Evolutionary conservation across 2,329 filamentous ascomycete species (phyloP), one percentile per base, ranked within the genome.

Genomic region (Cladosporium austrohemisphaericum): DNA sequence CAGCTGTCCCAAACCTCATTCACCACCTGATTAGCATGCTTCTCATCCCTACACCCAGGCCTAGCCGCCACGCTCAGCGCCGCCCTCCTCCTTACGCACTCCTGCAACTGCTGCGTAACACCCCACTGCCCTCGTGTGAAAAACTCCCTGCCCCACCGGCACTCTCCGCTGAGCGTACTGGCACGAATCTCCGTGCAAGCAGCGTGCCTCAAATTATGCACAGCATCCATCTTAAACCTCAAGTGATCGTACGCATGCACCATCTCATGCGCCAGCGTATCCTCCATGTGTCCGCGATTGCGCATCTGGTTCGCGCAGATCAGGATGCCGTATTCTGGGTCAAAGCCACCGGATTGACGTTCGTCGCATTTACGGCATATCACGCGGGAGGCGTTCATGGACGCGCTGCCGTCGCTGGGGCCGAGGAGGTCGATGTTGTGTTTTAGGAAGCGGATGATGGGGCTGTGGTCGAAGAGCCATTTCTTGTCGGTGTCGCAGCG

Each of bases 1-100:
- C 93, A 98, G 61, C 90, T 96, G 59, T 95, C 91, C 89, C 92
- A 98, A n/a, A 98, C 93, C 69, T 95, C 85, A 69, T 97, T 93
- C 51, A 98, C 89, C 20, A 94, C 84, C 71, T 86, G 88, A 44
- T 82, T 80, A 3, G 93, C 93, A 58, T 97, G 88, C 11, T 84
- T 83, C 60, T 95, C 84, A 68, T 95, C 87, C 67, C 87, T 88
- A 65, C 91, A 93, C 38, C 78, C 77, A 13, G 90, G 89, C 53
- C 93, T 77, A 26, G 80, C 83, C 73, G 83, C 79, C 59, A 98
- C 81, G 18, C 88, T 94, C 58, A 86, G 72, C 26, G 89, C 83
- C 9, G 93, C 93, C 59, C 93, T 77, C 63, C 81, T 75, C 53
- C 90, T 79, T 45, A 98, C 92, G 69, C 93, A 98, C 61, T 91